Conservation (phyloP, 129 eudicot genomes). For the Erigeron canadensis region DNA sequence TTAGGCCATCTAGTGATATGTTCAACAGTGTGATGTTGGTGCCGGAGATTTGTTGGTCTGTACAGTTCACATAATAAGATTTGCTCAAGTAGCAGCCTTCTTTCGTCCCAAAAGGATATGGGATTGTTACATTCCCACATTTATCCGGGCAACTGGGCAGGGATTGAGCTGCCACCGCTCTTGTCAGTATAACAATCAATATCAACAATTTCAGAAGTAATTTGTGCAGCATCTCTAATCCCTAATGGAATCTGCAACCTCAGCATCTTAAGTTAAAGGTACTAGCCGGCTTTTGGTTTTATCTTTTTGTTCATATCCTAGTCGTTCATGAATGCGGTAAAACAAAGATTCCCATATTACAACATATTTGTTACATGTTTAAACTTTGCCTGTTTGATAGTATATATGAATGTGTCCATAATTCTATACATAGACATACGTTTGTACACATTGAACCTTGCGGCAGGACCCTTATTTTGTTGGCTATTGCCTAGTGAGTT, state of each 20-base stretch:
- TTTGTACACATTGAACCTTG: constrained; percentile 2
- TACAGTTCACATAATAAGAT: constrained; percentile 22
- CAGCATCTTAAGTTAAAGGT: background rate
- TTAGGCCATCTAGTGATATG: constrained; percentile 18
- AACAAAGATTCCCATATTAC: background rate
- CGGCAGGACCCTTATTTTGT: background rate
- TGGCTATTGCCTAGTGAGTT: background rate
- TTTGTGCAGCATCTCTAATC: constrained; percentile 2
- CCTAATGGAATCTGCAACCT: background rate
- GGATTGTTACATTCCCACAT: constrained; percentile 28
- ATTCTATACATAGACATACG: background rate
- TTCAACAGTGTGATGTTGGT: constrained; percentile 17
- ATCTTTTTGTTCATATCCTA: background rate
- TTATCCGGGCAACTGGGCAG: constrained; percentile 26
- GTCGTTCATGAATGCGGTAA: background rate
- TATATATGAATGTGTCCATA: background rate
- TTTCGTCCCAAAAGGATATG: constrained; percentile 27
- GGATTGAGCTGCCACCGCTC: constrained; percentile 6
- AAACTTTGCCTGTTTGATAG: background rate
- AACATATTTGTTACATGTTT: background rate
- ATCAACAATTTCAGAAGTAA: constrained; percentile 1
- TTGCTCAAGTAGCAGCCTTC: constrained; percentile 33
- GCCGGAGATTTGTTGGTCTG: constrained; percentile 3
- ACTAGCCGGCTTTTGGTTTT: constrained; percentile 7
- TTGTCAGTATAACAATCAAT: constrained; percentile 3